Evolutionary conservation across 306 rosid species (phyloP), one percentile per base, ranked within the genome.

Genomic region (Glycyrrhiza uralensis): DNA sequence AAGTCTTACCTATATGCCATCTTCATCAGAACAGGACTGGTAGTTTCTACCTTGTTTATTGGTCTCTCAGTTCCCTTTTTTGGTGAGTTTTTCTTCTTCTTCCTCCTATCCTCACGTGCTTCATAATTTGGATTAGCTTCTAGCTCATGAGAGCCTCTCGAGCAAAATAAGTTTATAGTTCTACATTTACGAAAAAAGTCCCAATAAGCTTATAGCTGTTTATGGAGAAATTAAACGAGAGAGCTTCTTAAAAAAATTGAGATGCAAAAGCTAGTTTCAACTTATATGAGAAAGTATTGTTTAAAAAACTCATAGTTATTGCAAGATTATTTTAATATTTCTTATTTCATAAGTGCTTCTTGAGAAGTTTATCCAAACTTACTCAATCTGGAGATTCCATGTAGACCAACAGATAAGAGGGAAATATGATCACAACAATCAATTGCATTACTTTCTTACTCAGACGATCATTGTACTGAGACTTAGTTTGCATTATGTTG

Each of bases 61-160:
- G 97, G 96, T 66, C 96, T 95, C 7, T 64, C 79, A 13, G 74
- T 95, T 75, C 99, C 99, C 50, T 95, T 91, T 84, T 95, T 95
- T n/a, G 99, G 99, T 93, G 61, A 82, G 87, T 76, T 47, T 78
- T 74, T 57, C 71, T 32, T 26, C 62, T 49, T 65, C 71, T 32
- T 26, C 62, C 42, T 65, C 26, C 32, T 47, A 26, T 74, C 50
- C 49, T 63, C 44, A 23, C 52, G 26, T 14, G n/a, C 49, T 44
- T 38, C 39, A 17, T 49, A 20, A 15, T 19, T 44, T 50, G 39
- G 20, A 9, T 38, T 12, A 30, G 22, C n/a, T n/a, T n/a, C n/a
- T n/a, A n/a, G n/a, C n/a, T n/a, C n/a, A n/a, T n/a, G n/a, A n/a
- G n/a, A n/a, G n/a, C n/a, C n/a, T n/a, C n/a, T n/a, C n/a, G n/a